Evolutionary conservation across 805 yeast species (phyloP).

Genomic region (Yarrowia sp.): DNA sequence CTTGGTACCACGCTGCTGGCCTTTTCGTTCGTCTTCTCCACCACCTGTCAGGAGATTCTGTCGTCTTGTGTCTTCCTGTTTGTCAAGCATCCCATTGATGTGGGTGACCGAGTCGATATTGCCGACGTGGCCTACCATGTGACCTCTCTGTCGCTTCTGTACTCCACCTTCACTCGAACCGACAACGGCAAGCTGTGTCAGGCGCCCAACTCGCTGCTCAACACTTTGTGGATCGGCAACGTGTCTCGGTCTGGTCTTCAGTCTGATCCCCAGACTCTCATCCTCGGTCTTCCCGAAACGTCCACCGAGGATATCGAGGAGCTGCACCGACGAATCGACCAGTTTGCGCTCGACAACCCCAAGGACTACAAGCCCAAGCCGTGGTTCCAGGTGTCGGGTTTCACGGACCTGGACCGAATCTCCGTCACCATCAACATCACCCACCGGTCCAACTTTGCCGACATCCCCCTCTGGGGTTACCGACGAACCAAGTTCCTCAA

Average conservation of each 20-base stretch:
- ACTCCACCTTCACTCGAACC: constrained; percentile 49
- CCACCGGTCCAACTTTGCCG: constrained; percentile 49
- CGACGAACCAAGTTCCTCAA: constrained; percentile 48
- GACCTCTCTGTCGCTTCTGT: constrained; percentile 50
- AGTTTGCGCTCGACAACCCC: constrained; percentile 49
- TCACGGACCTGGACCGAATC: constrained; percentile 50
- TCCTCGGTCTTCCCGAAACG: constrained; percentile 52
- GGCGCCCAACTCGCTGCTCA: constrained; percentile 52
- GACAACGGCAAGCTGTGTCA: constrained; percentile 49
- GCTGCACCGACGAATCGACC: constrained; percentile 46
- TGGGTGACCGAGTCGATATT: constrained; percentile 52
- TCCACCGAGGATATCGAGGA: constrained; percentile 49
- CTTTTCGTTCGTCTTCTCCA: constrained; percentile 51
- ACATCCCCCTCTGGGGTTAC: constrained; percentile 46
- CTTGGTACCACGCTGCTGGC: constrained; percentile 53
- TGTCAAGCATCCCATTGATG: constrained; percentile 54
- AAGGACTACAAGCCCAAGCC: constrained; percentile 51
- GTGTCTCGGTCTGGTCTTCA: constrained; percentile 50
- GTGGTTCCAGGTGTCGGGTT: constrained; percentile 48
- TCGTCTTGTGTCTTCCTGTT: constrained; percentile 52
- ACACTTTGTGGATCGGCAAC: constrained; percentile 52
- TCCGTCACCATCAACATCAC: constrained; percentile 46
- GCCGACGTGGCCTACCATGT: constrained; percentile 47
- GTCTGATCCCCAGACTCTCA: constrained; percentile 44
- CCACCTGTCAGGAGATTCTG: constrained; percentile 52